phyloP scores from a whole-genome alignment of 1,284 basidiomycete species.

The Leccinum subfulvum region DNA sequence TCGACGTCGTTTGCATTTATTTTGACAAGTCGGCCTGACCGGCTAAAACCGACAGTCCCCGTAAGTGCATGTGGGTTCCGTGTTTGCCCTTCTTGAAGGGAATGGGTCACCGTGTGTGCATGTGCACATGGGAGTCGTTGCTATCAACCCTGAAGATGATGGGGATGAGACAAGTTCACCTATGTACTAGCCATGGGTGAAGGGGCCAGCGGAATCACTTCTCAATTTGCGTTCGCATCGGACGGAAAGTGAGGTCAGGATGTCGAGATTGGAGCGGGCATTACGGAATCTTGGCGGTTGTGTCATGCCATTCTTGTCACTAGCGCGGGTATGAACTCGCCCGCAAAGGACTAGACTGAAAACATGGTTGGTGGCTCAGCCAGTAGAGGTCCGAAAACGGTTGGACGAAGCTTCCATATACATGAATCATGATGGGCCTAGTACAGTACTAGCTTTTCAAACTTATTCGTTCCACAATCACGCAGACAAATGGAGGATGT shows the following conservation, averaged over 20 bases:
- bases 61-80: not conserved
- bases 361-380: not conserved
- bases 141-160: constrained; percentile 6
- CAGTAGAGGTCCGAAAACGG: constrained; percentile 11
- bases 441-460: not conserved
- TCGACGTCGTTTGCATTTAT: not conserved
- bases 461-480: constrained; percentile 10
- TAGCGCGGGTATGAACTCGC: constrained; percentile 7
- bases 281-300: constrained; percentile 21
- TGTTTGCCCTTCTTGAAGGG: not conserved
- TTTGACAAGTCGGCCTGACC: not conserved
- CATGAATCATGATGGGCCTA: not conserved
- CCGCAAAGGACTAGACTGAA: constrained; percentile 19
- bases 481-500: constrained; percentile 7
- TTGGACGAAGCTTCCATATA: not conserved
- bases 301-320: constrained; percentile 2
- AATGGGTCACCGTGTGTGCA: not conserved
- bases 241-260: constrained; percentile 1
- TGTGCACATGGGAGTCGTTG: not conserved
- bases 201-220: not conserved
- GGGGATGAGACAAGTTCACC: constrained; percentile 7
- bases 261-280: not conserved
- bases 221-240: constrained; percentile 7
- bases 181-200: not conserved
- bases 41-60: not conserved